These are phyloP conservation scores for Mortierella sp. DNA, from an alignment of 371 early-diverging fungal genomes.

Conservation along the genomic window DNA sequence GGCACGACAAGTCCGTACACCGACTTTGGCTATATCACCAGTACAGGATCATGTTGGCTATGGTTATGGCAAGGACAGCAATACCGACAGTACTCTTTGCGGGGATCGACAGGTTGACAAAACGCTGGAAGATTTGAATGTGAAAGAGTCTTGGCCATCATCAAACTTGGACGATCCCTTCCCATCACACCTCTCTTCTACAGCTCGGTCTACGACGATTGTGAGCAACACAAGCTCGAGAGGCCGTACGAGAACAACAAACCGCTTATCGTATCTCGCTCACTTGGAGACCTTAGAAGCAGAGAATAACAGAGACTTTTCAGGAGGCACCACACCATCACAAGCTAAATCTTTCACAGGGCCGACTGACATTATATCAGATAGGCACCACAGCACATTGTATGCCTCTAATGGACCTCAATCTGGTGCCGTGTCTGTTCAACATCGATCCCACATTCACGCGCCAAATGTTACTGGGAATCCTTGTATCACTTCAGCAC, in stretches of 20 bases:
- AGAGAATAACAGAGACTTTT: conserved; percentile 4
- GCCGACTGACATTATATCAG: no score
- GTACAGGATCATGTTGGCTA: background rate
- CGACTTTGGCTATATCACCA: background rate
- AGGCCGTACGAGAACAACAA: conserved; percentile 18
- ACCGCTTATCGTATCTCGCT: conserved; percentile 39
- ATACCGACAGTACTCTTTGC: background rate
- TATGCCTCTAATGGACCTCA: no score
- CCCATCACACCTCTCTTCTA: background rate
- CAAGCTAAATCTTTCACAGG: no score
- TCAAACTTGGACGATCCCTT: background rate
- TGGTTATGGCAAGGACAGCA: background rate
- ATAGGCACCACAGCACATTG: no score
- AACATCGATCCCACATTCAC: background rate
- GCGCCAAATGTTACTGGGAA: background rate
- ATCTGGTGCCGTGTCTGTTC: background rate
- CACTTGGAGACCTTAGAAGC: conserved; percentile 19
- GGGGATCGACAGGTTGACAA: background rate
- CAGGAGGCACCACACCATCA: no score
- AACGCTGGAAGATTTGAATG: background rate
- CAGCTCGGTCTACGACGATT: conserved; percentile 12
- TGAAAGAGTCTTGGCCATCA: background rate
- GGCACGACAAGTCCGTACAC: background rate
- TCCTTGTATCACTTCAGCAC: background rate
- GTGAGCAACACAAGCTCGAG: conserved; percentile 20